A percentile compares a stretch with the other conserved stretches of the same genome.
Evolutionary conservation across 805 yeast species (phyloP).

Genomic region (Candida parachauliodes): DNA sequence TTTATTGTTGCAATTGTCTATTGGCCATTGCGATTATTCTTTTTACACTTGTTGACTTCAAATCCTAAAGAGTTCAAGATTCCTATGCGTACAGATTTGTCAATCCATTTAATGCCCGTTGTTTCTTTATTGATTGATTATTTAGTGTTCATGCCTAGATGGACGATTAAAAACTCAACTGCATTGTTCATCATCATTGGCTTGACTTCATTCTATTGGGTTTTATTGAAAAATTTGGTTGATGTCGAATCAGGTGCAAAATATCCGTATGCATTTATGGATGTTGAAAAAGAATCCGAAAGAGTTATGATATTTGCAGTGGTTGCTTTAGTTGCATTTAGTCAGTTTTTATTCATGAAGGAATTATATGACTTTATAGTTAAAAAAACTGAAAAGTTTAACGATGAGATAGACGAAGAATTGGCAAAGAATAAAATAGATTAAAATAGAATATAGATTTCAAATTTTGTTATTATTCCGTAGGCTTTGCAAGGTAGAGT

Average conservation of each 20-base stretch:
- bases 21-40: constrained; percentile 64
- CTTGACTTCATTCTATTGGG: constrained; percentile 51
- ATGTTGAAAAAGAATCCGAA: constrained; percentile 42
- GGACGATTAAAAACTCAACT: constrained; percentile 28
- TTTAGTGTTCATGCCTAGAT: constrained; percentile 47
- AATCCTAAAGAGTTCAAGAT: constrained; percentile 32
- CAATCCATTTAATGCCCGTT: constrained; percentile 60
- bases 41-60: constrained; percentile 44
- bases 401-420: constrained; percentile 11
- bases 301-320: constrained; percentile 47
- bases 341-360: constrained; percentile 27
- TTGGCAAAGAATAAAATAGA: constrained; percentile 8
- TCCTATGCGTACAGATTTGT: constrained; percentile 50
- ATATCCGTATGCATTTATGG: constrained; percentile 68
- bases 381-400: constrained; percentile 10
- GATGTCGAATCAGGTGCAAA: constrained; percentile 44
- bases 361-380: constrained; percentile 20
- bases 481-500: constrained; percentile 9
- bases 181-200: constrained; percentile 39
- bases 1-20: constrained; percentile 59
- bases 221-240: constrained; percentile 45
- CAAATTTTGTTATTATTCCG: constrained; percentile 7
- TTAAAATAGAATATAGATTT: not conserved
- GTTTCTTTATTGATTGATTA: constrained; percentile 51
- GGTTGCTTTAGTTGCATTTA: constrained; percentile 35